Conservation (phyloP, 116 monocot genomes). For the Cymodocea nodosa region DNA sequence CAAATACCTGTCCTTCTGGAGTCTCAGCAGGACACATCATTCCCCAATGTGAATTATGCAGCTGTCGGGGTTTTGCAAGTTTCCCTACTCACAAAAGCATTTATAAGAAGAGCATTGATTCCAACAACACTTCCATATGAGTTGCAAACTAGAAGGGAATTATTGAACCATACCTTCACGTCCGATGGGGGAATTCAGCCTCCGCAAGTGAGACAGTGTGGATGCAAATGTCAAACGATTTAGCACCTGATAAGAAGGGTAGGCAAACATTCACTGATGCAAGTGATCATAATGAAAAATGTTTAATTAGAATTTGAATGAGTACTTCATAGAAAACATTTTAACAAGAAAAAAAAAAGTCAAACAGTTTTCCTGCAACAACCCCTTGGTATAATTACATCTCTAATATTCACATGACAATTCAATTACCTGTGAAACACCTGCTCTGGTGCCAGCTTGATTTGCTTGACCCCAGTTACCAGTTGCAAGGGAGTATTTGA, state of each 20-base stretch:
- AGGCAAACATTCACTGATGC: not conserved
- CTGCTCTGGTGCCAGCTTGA: constrained; percentile 97
- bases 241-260: constrained; percentile 44
- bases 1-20: constrained; percentile 90
- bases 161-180: constrained; percentile 63
- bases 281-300: not conserved
- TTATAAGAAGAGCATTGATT: not conserved
- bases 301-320: not conserved
- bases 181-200: constrained; percentile 97
- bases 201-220: constrained; percentile 87
- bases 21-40: constrained; percentile 99
- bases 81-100: constrained; percentile 45
- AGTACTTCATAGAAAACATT: not conserved
- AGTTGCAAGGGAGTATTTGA: constrained; percentile 97
- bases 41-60: constrained; percentile 99
- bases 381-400: not conserved
- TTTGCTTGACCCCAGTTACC: constrained; percentile 99
- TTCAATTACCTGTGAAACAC: constrained; percentile 82
- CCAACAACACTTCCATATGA: not conserved
- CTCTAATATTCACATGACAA: not conserved
- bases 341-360: not conserved
- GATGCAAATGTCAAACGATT: constrained; percentile 98
- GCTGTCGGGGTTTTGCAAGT: constrained; percentile 92
- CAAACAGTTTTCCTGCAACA: too few relatives aligned
- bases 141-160: not conserved